These are phyloP conservation scores for Colletotrichum liaoningense DNA, from an alignment of 2,329 filamentous ascomycete genomes.

Conservation along the genomic window DNA sequence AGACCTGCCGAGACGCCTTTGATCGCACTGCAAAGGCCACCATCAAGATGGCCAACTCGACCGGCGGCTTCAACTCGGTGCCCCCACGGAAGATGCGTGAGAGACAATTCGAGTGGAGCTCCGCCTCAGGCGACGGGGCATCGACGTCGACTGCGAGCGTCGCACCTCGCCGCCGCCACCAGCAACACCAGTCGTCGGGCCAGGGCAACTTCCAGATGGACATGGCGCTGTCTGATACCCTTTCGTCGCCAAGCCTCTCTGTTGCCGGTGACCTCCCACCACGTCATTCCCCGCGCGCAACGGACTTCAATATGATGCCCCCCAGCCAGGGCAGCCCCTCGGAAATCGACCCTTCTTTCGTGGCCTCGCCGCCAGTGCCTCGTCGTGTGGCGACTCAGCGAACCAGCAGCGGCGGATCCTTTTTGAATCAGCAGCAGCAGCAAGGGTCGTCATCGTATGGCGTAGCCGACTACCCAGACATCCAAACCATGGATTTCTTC, in stretches of 20 bases:
- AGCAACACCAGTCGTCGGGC: slow-evolving; percentile 38
- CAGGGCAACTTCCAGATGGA: slow-evolving; percentile 46
- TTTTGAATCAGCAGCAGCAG: slow-evolving; percentile 47
- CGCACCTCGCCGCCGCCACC: slow-evolving; percentile 36
- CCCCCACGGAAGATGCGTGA: slow-evolving; percentile 30
- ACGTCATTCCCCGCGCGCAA: slow-evolving; percentile 54
- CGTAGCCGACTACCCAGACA: slow-evolving; percentile 56
- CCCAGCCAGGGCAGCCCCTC: slow-evolving; percentile 44
- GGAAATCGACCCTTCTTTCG: slow-evolving; percentile 54
- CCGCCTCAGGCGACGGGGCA: slow-evolving; percentile 40
- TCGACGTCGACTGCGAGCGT: slow-evolving; percentile 40
- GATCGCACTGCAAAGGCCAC: slow-evolving; percentile 95
- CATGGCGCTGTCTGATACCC: slow-evolving; percentile 50
- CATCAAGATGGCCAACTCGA: slow-evolving; percentile 92
- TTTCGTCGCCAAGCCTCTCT: slow-evolving; percentile 55
- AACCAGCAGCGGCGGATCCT: slow-evolving; percentile 44
- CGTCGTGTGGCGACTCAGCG: slow-evolving; percentile 50
- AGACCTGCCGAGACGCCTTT: slow-evolving; percentile 94
- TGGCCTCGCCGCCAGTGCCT: slow-evolving; percentile 56
- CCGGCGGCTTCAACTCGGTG: slow-evolving; percentile 77
- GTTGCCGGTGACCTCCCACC: slow-evolving; percentile 49
- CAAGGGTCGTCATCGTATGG: slow-evolving; percentile 40
- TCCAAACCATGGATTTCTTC: slow-evolving; percentile 66
- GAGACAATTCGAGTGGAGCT: slow-evolving; percentile 43
- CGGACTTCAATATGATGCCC: slow-evolving; percentile 49